A percentile compares a stretch with the other conserved stretches of the same genome.
These are phyloP conservation scores for Symbiodinium pilosum DNA, from an alignment of 73 alveolate species.

Conservation along the genomic window DNA sequence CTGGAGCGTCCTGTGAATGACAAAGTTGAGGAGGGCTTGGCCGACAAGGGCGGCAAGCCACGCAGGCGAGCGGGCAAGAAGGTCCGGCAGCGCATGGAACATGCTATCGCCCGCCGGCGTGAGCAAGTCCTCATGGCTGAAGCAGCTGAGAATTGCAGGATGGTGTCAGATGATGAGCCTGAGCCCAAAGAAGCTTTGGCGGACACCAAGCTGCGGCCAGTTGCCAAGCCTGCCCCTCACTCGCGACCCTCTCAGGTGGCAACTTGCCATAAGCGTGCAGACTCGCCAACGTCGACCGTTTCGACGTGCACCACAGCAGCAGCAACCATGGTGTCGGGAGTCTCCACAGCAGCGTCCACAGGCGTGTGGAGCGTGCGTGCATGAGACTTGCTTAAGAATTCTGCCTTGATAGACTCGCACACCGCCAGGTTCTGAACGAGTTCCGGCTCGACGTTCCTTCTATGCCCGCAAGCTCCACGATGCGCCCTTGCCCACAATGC, in stretches of 20 bases:
- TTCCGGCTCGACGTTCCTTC: slow-evolving; percentile 27
- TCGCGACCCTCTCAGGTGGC: background rate
- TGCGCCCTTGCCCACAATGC: background rate
- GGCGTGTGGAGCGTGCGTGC: too few relatives aligned
- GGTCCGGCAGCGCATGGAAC: slow-evolving; percentile 95
- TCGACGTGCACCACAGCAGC: slow-evolving; percentile 51
- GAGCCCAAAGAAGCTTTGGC: slow-evolving; percentile 4
- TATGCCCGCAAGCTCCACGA: slow-evolving; percentile 41
- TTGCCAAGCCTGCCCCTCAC: background rate
- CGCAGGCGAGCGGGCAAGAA: slow-evolving; percentile 93
- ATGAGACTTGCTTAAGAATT: background rate
- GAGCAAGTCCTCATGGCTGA: slow-evolving; percentile 90
- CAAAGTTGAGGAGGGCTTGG: background rate
- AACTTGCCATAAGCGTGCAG: slow-evolving; percentile 53
- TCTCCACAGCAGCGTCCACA: slow-evolving; percentile 14
- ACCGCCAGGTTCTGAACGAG: background rate
- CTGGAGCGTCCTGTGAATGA: slow-evolving; percentile 20
- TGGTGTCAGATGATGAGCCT: slow-evolving; percentile 84
- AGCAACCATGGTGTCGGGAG: slow-evolving; percentile 64
- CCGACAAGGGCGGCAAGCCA: slow-evolving; percentile 25
- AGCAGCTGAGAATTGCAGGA: slow-evolving; percentile 87
- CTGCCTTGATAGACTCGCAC: background rate
- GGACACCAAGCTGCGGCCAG: background rate
- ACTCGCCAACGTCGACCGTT: slow-evolving; percentile 62
- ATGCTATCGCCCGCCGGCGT: slow-evolving; percentile 66